These are phyloP conservation scores for Tetracladium marchalianum DNA, from an alignment of 495 filamentous ascomycete genomes.

Conservation along the genomic window DNA sequence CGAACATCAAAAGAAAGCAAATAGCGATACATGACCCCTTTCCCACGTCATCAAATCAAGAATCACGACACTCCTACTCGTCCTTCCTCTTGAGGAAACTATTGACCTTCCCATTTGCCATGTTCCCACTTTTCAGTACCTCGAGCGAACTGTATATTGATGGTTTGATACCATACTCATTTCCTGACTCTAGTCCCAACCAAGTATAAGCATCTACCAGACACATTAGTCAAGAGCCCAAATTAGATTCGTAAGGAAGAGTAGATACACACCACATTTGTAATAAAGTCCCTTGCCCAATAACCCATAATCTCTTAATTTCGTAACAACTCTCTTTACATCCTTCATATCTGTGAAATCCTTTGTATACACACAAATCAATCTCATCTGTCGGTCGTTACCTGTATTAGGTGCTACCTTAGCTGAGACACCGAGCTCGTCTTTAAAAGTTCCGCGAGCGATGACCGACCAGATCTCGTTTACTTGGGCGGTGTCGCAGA, in stretches of 20 bases:
- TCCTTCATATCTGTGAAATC: slow-evolving; percentile 62
- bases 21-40: too few species aligned
- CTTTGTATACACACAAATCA: slow-evolving; percentile 70
- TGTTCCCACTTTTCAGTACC: slow-evolving; percentile 14
- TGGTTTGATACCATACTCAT: slow-evolving; percentile 58
- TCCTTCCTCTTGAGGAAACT: slow-evolving; percentile 13
- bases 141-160: slow-evolving; percentile 41
- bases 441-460: slow-evolving; percentile 49
- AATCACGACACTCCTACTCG: neutral
- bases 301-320: slow-evolving; percentile 49
- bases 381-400: slow-evolving; percentile 29
- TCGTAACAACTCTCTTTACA: slow-evolving; percentile 52
- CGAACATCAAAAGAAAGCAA: too few species aligned
- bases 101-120: slow-evolving; percentile 1
- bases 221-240: slow-evolving; percentile 1
- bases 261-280: slow-evolving; percentile 45
- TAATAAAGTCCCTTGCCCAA: slow-evolving; percentile 55
- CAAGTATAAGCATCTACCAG: slow-evolving; percentile 60
- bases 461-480: slow-evolving; percentile 54
- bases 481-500: slow-evolving; percentile 43
- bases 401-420: slow-evolving; percentile 51
- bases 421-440: slow-evolving; percentile 54
- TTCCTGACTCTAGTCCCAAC: slow-evolving; percentile 54
- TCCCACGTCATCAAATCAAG: neutral
- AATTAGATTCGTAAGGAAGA: neutral